These are phyloP conservation scores for Apiospora sp. DNA, from an alignment of 2,329 filamentous ascomycete species.

Conservation along the genomic window DNA sequence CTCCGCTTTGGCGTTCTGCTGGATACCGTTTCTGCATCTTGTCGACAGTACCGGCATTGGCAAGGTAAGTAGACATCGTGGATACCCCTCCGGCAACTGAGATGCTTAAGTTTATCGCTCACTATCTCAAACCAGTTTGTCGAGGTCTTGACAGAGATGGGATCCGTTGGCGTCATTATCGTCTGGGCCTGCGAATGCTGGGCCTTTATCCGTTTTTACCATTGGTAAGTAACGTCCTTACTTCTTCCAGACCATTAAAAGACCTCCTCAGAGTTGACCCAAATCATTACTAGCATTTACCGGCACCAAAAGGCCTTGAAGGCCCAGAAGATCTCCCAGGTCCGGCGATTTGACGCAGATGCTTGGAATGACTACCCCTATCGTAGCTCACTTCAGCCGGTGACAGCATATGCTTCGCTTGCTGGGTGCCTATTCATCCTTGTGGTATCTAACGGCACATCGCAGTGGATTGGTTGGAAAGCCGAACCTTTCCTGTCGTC, in stretches of 20 bases:
- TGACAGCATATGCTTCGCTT: conserved; percentile 46
- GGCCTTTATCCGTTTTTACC: conserved; percentile 49
- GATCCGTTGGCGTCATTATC: conserved; percentile 45
- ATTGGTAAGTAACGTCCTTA: conserved; percentile 38
- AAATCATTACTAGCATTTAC: conserved; percentile 31
- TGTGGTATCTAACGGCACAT: conserved; percentile 43
- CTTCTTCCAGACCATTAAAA: background rate
- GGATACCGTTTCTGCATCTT: conserved; percentile 52
- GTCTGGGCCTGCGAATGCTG: conserved; percentile 52
- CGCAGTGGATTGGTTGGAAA: conserved; percentile 47
- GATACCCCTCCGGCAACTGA: background rate
- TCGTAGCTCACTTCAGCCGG: conserved; percentile 47
- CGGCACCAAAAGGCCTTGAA: conserved; percentile 36
- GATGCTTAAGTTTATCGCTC: conserved; percentile 23
- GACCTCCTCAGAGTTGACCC: background rate
- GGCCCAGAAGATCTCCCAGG: conserved; percentile 35
- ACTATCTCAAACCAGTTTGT: conserved; percentile 43
- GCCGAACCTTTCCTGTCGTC: conserved; percentile 46
- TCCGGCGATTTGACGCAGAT: conserved; percentile 37
- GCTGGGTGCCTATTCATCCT: conserved; percentile 46
- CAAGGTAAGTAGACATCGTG: background rate
- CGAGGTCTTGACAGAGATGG: conserved; percentile 48
- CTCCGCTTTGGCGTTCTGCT: conserved; percentile 48
- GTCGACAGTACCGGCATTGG: conserved; percentile 28
- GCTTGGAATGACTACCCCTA: conserved; percentile 46